Evolutionary conservation across 805 yeast species (phyloP), one percentile per base, ranked within the genome.

Genomic region (Alloascoidea africana): DNA sequence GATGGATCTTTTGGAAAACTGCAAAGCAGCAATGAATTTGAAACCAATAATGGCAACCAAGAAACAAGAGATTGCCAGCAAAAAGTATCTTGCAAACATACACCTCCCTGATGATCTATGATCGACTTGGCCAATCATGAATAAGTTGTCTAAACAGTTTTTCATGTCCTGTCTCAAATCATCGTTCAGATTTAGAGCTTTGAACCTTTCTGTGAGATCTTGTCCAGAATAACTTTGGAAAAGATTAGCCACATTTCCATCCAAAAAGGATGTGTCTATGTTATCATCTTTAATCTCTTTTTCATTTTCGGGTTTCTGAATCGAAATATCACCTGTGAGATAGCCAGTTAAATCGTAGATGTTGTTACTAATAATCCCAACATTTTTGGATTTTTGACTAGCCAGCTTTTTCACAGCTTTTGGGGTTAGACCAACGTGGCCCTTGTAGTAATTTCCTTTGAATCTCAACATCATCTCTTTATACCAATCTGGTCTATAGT

Each of bases 401-500:
- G 45, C 57, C 44, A 46, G 39, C 33, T 49, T 44, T 32, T 39
- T 30, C 32, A 61, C 42, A 5, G 46, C 48, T 37, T 50, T 44
- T 5, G 53, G 51, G 0, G 66, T 56, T 39, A 50, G 55, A 4
- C 65, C 66, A 23, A 59, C 46, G 39, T 55, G 59, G 13, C 59
- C 53, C 41, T 54, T 52, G 34, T 49, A 44, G 42, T 54, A 62
- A 39, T 58, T 49, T n/a, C 43, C 36, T 34, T 58, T 52, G 45
- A 62, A 46, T 34, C 47, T 52, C 15, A 44, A 38, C 60, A 61
- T 56, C 41, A 55, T 54, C 40, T 57, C 56, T 16, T 53, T 44
- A 37, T 59, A 61, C 66, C 66, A 61, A 39, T 60, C 65, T 2
- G 66, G 66, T 3, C 65, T 50, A 16, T 53, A 59, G 37, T 60